These are phyloP conservation scores for Thymus mandschuricus DNA, from an alignment of 257 asterid genomes.

Conservation along the genomic window DNA sequence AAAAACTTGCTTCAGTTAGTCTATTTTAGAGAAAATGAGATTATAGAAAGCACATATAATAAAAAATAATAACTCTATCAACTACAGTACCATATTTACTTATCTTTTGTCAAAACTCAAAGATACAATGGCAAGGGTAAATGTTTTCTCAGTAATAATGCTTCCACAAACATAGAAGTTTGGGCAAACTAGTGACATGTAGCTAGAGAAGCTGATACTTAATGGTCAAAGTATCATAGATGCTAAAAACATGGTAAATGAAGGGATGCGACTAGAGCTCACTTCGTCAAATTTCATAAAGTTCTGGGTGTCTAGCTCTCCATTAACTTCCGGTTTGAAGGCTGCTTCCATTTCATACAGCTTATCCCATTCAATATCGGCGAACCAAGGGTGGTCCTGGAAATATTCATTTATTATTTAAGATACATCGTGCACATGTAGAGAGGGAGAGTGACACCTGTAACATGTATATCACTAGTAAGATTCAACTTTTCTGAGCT, in stretches of 20 bases:
- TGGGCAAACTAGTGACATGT: constrained; percentile 9
- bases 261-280: constrained; percentile 32
- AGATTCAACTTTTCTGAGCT: constrained; percentile 21
- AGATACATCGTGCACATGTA: constrained; percentile 4
- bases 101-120: no score
- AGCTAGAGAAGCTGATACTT: constrained; percentile 11
- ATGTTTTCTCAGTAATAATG: no score
- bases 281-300: constrained; percentile 98
- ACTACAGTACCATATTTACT: background rate
- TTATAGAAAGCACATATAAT: constrained; percentile 21
- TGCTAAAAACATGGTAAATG: background rate
- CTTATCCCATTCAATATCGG: constrained; percentile 81
- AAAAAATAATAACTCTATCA: constrained; percentile 8
- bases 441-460: constrained; percentile 3
- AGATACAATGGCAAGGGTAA: no score
- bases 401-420: constrained; percentile 27
- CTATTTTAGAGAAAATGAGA: background rate
- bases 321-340: constrained; percentile 87
- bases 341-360: constrained; percentile 98
- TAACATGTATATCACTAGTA: background rate
- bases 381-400: constrained; percentile 96
- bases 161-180: background rate
- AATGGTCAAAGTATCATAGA: background rate
- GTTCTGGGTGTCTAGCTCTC: constrained; percentile 95
- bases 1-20: constrained; percentile 35